phyloP scores from a whole-genome alignment of 129 eudicot genomes.

The Glebionis coronaria region DNA sequence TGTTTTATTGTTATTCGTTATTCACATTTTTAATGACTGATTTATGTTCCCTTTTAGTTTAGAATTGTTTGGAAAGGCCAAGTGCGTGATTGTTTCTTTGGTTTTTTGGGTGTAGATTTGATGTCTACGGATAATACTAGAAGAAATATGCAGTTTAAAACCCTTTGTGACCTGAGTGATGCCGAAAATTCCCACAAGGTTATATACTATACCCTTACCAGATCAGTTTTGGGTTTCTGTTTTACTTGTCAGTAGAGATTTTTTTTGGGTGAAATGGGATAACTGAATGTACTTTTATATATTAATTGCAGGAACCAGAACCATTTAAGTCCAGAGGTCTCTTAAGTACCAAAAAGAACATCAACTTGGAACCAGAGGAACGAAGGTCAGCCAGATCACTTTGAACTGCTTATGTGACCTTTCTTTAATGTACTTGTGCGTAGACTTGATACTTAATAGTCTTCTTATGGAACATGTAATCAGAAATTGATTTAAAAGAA shows the following conservation, averaged over 20 bases:
- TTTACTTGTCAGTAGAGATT: no score
- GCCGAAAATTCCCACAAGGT: constrained; percentile 43
- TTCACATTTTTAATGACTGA: no score
- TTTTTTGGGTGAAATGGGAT: background rate
- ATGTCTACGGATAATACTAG: constrained; percentile 55
- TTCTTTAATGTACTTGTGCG: background rate
- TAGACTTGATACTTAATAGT: background rate
- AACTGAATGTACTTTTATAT: background rate
- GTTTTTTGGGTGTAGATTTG: constrained; percentile 40
- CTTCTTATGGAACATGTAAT: background rate
- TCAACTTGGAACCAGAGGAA: constrained; percentile 20
- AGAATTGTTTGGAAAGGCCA: background rate
- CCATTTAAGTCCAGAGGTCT: constrained; percentile 20
- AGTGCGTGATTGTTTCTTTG: background rate
- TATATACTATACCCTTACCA: background rate
- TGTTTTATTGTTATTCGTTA: background rate
- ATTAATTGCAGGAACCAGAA: background rate
- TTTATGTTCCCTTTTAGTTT: background rate
- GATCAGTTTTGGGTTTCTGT: no score
- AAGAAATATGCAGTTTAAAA: constrained; percentile 41
- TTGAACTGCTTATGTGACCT: background rate
- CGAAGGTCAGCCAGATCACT: constrained; percentile 29
- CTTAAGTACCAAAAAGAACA: constrained; percentile 23
- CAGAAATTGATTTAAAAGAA: constrained; percentile 21
- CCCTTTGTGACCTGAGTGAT: constrained; percentile 46